Percentiles rank a stretch among this genome's conserved stretches.
phyloP scores from a whole-genome alignment of 2,329 filamentous ascomycete genomes.

The Aspergillus intermedius region DNA sequence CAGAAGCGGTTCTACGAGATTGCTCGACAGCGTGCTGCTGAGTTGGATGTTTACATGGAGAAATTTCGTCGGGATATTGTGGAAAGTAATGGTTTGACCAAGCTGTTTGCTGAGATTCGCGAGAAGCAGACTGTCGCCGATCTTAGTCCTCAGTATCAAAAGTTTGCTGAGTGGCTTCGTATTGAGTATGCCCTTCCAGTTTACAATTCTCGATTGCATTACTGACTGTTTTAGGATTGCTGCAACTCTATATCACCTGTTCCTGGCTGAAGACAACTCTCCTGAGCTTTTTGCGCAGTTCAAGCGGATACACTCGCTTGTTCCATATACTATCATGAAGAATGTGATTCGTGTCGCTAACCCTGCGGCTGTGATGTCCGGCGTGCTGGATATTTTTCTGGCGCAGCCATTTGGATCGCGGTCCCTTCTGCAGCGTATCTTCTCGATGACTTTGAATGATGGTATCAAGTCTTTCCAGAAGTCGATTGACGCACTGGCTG shows the following conservation, averaged over 20 bases:
- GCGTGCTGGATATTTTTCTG: constrained; percentile 86
- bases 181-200: constrained; percentile 57
- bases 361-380: constrained; percentile 94
- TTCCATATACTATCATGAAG: constrained; percentile 89
- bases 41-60: constrained; percentile 98
- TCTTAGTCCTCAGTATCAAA: constrained; percentile 89
- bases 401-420: constrained; percentile 89
- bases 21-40: constrained; percentile 78
- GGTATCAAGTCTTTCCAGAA: constrained; percentile 81
- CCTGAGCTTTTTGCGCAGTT: constrained; percentile 92
- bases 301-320: constrained; percentile 87
- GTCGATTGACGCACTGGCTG: constrained; percentile 69
- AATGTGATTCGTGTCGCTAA: constrained; percentile 96
- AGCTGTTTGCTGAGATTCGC: constrained; percentile 86
- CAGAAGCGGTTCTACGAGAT: constrained; percentile 95
- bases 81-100: constrained; percentile 78
- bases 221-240: constrained; percentile 52
- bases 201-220: no score
- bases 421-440: constrained; percentile 89
- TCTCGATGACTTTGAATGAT: constrained; percentile 83
- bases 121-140: constrained; percentile 82
- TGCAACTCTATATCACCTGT: constrained; percentile 92
- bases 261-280: constrained; percentile 96
- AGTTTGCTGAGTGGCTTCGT: constrained; percentile 95
- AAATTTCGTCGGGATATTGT: constrained; percentile 62